phyloP scores from a whole-genome alignment of 2,329 filamentous ascomycete genomes.

The Exserohilum rostratum region DNA sequence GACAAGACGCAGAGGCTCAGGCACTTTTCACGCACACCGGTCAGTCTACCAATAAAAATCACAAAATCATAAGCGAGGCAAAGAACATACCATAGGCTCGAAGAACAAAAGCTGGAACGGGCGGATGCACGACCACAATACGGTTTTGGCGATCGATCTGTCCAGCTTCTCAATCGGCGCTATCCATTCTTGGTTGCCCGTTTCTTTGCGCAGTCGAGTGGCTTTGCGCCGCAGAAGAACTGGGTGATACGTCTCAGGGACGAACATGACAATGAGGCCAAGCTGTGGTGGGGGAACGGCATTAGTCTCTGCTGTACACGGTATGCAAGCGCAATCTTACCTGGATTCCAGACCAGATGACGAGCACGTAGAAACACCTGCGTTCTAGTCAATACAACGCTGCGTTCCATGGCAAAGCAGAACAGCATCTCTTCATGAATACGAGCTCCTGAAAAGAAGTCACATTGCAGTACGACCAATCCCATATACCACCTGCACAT shows the following conservation, averaged over 20 bases:
- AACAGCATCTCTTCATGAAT: not conserved
- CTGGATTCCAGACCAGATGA: conserved; percentile 75
- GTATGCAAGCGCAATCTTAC: conserved; percentile 32
- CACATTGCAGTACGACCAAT: conserved; percentile 3
- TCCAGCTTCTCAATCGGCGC: conserved; percentile 77
- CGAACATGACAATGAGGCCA: conserved; percentile 68
- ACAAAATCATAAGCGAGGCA: conserved; percentile 12
- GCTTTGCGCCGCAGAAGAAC: conserved; percentile 78
- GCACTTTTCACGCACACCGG: conserved; percentile 51
- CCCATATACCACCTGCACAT: conserved; percentile 4
- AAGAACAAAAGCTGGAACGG: conserved; percentile 80
- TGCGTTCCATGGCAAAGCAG: not conserved
- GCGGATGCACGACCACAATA: conserved; percentile 61
- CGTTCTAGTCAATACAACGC: conserved; percentile 31
- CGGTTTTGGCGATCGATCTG: conserved; percentile 66
- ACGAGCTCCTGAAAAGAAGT: conserved; percentile 8
- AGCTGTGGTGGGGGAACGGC: conserved; percentile 58
- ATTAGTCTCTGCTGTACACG: conserved; percentile 22
- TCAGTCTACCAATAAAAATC: conserved; percentile 35
- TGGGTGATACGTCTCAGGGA: conserved; percentile 85
- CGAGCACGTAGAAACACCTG: conserved; percentile 70
- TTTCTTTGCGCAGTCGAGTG: conserved; percentile 70
- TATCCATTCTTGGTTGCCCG: conserved; percentile 76
- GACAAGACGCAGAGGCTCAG: conserved; percentile 81
- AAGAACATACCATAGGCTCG: conserved; percentile 72